Evolutionary conservation across 768 basidiomycete genomes (phyloP), one percentile per base, ranked within the genome.

Genomic region (Tulasnella sp.): DNA sequence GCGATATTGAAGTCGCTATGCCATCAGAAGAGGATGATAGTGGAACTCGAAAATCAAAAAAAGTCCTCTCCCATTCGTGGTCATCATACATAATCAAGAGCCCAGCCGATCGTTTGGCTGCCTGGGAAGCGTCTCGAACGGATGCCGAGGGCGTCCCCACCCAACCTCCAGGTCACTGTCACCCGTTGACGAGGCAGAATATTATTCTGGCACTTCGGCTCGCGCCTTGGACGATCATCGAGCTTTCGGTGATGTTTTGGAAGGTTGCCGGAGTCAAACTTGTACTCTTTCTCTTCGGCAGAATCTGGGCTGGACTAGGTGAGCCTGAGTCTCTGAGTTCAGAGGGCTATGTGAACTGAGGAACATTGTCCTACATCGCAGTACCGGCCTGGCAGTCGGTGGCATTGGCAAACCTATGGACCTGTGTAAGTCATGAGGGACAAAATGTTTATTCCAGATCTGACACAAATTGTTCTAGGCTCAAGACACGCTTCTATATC

Each of bases 311-410:
- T 29, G 54, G 54, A 11, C 41, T 56, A 42, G 27, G 54, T 56
- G 30, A 21, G 42, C 34, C 43, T 8, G 9, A 5, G 1, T 3
- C 19, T 30, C 34, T n/a, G 21, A 24, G 10, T 15, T 25, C 24
- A 1, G 12, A 10, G 4, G 5, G 4, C 11, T 24, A 17, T 12
- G 17, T 2, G 5, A 3, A 24, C 29, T 56, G 38, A 12, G 34
- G 4, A 5, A 15, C 22, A 2, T 21, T 7, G 8, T 45, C 49
- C n/a, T 19, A n/a, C n/a, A n/a, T n/a, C n/a, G 8, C 24, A 59
- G 57, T 59, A 12, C 57, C 57, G 11, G 57, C 57, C 0, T 59
- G 57, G 57, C 57, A 51, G 17, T 44, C 57, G 9, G 46, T 59
- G 1, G 43, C 48, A 10, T 29, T 59, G 25, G 57, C 57, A n/a